Evolutionary conservation across 495 filamentous ascomycete genomes (phyloP), one percentile per base, ranked within the genome.

Genomic region (Saxispiralis lemnorum): DNA sequence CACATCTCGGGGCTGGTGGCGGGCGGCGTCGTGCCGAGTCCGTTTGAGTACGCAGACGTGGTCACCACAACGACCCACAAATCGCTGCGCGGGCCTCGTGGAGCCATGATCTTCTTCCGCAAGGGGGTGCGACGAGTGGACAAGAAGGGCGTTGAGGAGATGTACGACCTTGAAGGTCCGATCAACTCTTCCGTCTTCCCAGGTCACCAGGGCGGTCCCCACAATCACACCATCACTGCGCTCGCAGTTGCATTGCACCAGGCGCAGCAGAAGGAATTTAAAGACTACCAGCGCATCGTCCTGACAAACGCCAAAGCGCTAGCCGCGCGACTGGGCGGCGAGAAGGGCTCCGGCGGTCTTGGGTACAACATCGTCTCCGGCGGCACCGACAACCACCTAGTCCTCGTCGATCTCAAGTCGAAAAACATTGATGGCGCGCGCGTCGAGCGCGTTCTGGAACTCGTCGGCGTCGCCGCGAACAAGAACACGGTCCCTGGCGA

Each of bases 181-280:
- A 99, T 99, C 68, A 99, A 99, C 72, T 88, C 93, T 66, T 93
- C 86, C 46, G 92, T 99, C 62, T 99, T 99, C 74, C 92, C 92
- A 36, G 92, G 92, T 47, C 92, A 99, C 68, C 92, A 99, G 70
- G 92, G 92, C 58, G 92, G 92, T 41, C 92, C 92, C 20, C 92
- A 99, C 71, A 99, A 99, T 72, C 92, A 99, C 75, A 99, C 92
- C 63, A 99, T 99, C 66, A 99, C 92, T 32, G 92, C 92, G 51
- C 73, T 99, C 42, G 83, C 92, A 21, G 92, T 96, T 52, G 92
- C 92, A 37, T 73, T 99, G 49, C 89, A 93, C 70, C 92, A 99
- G 69, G 88, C 83, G 39, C 78, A 74, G 49, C 82, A 78, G 43
- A 81, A 83, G 31, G 89, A 94, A 62, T 99, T 95, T 76, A 89